Evolutionary conservation across 371 early-diverging fungal species (phyloP).

Genomic region (Mortierella sp.): DNA sequence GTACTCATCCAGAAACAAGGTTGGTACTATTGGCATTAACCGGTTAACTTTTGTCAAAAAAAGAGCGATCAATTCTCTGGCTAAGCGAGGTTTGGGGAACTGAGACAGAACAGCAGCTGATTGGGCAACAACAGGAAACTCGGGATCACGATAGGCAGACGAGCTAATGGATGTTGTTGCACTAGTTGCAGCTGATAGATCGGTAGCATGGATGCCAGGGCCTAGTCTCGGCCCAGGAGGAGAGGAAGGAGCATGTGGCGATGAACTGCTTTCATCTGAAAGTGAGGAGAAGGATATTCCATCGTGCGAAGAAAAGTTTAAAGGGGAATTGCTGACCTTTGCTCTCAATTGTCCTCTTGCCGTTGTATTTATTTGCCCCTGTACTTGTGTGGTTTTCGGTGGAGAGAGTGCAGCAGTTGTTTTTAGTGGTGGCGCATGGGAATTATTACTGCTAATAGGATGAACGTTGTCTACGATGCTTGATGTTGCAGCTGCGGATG

Average conservation of each 20-base stretch:
- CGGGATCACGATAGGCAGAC: constrained; percentile 11
- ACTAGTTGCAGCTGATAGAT: background rate
- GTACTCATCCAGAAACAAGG: constrained; percentile 14
- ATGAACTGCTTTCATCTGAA: background rate
- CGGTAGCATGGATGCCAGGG: background rate
- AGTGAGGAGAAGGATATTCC: background rate
- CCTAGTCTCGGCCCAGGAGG: background rate
- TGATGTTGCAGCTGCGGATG: background rate
- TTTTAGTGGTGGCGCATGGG: background rate
- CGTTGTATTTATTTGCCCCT: background rate
- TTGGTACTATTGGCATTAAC: constrained; percentile 9
- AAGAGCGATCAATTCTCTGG: constrained; percentile 12
- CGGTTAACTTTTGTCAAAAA: constrained; percentile 15
- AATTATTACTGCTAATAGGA: background rate
- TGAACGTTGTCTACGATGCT: background rate
- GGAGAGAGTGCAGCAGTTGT: background rate
- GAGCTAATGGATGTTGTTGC: background rate
- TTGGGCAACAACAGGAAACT: constrained; percentile 14
- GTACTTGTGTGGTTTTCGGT: background rate
- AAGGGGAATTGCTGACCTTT: background rate
- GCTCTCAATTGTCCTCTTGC: background rate
- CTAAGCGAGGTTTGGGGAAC: constrained; percentile 9
- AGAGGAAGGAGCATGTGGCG: background rate
- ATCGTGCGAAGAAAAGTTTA: constrained; percentile 7
- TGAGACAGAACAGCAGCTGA: constrained; percentile 11